phyloP scores from a whole-genome alignment of 805 yeast genomes.

The Zygotorulaspora chibaensis region DNA sequence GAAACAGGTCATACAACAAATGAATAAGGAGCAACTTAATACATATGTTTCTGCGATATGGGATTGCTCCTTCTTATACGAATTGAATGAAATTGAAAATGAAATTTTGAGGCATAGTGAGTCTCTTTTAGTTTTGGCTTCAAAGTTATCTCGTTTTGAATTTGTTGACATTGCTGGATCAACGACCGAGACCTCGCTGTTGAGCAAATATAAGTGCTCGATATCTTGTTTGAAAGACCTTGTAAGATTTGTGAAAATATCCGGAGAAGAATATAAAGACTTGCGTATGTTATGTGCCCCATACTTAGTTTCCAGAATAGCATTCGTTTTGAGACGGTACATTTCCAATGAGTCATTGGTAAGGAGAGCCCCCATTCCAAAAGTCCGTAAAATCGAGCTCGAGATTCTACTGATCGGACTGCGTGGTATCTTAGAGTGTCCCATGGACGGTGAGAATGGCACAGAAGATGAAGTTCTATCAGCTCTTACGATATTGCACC shows the following conservation, averaged over 20 bases:
- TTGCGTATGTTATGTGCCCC: slow-evolving; percentile 37
- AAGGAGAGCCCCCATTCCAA: slow-evolving; percentile 60
- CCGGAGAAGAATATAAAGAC: slow-evolving; percentile 14
- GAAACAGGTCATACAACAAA: slow-evolving; percentile 31
- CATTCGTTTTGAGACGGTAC: slow-evolving; percentile 58
- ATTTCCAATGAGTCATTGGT: slow-evolving; percentile 59
- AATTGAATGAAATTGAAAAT: slow-evolving; percentile 51
- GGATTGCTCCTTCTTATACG: slow-evolving; percentile 56
- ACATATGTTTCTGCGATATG: slow-evolving; percentile 49
- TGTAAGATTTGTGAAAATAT: slow-evolving; percentile 38
- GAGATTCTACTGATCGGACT: slow-evolving; percentile 44
- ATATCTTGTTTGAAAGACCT: slow-evolving; percentile 53
- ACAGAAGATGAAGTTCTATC: slow-evolving; percentile 8
- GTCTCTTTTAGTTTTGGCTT: slow-evolving; percentile 37
- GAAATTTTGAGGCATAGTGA: slow-evolving; percentile 30
- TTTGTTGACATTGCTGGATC: slow-evolving; percentile 58
- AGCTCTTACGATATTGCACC: slow-evolving; percentile 24
- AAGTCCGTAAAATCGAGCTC: slow-evolving; percentile 64
- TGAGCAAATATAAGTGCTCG: slow-evolving; percentile 47
- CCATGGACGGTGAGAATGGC: background rate
- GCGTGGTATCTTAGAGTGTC: slow-evolving; percentile 22
- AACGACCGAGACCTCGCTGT: slow-evolving; percentile 45
- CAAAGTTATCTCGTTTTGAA: slow-evolving; percentile 38
- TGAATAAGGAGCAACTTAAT: slow-evolving; percentile 36
- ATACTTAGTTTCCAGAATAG: slow-evolving; percentile 53